Base-by-base conservation (phyloP, 2,329 filamentous ascomycete species). In the Paracamarosporium sp. region DNA sequence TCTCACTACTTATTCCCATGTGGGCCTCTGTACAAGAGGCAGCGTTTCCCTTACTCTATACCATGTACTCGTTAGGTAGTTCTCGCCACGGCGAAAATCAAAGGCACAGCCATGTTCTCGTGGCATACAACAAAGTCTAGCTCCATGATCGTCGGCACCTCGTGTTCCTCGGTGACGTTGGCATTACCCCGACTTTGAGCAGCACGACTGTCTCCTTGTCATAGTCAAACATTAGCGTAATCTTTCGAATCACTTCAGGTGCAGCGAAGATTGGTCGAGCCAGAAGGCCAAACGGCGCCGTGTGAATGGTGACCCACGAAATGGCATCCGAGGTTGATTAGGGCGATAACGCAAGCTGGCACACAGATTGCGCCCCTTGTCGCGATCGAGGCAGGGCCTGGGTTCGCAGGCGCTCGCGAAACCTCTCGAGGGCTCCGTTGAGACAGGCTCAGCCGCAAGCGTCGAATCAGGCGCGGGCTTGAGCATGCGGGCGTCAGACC, bases 291-390 rank as follows among this genome's bases (percentile, higher is more conserved):
- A 17, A 41, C 38, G 9, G 38, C 5, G 15, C 38, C 15, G 20
- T 17, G n/a, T 24, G 9, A n/a, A 41, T 22, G 38, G 38, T 20
- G 38, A 41, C n/a, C 15, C 3, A 27, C 43, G 25, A 45, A 36
- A 36, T 36, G 46, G 25, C 46, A 25, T 27, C 46, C 28, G 24
- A 2, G 45, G 30, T 3, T 3, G n/a, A 12, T 12, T 2, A 48
- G 9, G 4, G 45, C 35, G 48, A 51, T 51, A 51, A 51, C 8
- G 48, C 48, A 51, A 15, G 24, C 25, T 40, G n/a, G 13, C 27
- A 27, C 24, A 41, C 22, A 4, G 24, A 5, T n/a, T 28, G 47
- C 2, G 22, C 13, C 17, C 20, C 45, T n/a, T 17, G 45, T n/a
- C 30, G 46, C 43, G 15, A 30, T 45, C 43, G 25, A 47, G 44